Evolutionary conservation across 2,329 filamentous ascomycete species (phyloP), one percentile per base, ranked within the genome.

Genomic region (Colletotrichum sp.): DNA sequence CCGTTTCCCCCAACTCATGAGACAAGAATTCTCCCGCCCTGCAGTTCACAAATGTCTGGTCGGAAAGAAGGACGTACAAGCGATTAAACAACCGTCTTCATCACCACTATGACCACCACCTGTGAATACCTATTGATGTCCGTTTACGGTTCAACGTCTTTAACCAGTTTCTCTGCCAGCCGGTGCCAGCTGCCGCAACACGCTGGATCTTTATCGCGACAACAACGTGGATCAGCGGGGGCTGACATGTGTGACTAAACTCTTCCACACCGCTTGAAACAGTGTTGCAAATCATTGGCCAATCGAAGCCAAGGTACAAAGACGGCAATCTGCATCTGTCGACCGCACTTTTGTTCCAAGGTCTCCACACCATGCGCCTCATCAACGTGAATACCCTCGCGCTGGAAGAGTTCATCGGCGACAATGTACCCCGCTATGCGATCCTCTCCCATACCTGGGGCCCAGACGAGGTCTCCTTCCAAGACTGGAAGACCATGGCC

Each of bases 361-460:
- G 62, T 28, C 8, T 36, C 28, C 18, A 12, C 9, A 16, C 28
- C n/a, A 84, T 83, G 82, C 78, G 82, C 10, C 79, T 84, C 16
- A 78, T 84, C 16, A 81, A 83, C 69, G 77, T 76, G 2, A 21
- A 68, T 13, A 81, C 76, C 6, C 68, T 77, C 13, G 59, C 72
- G 2, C 74, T 84, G 10, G 75, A 80, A 49, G 76, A 75, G 21
- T 82, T 82, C 57, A 72, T 78, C 7, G 77, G 78, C 34, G 75
- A 78, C n/a, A 15, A 67, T 24, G n/a, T 76, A 15, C 79, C 80
- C 4, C 69, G 72, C 12, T 81, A 80, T 16, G 79, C 80, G 26
- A 80, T 80, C 21, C 77, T 80, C n/a, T 81, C 80, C 1, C 80
- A 81, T 65, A 80, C 78, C 3, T 81, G 79, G 79, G 76, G 73